Base-by-base conservation (phyloP, 805 yeast genomes). In the Blastobotrys terrestris region DNA sequence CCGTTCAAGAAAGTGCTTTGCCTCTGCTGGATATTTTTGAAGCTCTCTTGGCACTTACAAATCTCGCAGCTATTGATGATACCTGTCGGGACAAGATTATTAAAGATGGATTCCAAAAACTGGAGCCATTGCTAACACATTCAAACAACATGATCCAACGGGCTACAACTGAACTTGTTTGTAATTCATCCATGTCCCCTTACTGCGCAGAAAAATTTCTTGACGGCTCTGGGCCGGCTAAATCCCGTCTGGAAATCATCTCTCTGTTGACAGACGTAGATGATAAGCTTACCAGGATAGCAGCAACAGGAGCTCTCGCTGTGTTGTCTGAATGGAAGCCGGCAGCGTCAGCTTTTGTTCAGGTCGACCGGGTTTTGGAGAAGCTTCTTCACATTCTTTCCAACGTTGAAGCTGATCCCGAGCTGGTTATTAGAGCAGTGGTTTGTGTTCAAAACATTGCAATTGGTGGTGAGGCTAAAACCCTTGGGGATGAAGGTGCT, bases 41-140 rank as follows among this genome's bases (percentile, higher is more conserved):
- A 59, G 70, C 83, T 0, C 67, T 87, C 41, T 62, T 83, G 19
- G 87, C 91, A 0, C 71, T 86, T 26, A 86, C 92, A 0, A 87
- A 86, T 64, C 58, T 84, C 5, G 78, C 88, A 0, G 74, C 87
- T 0, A 54, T 73, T 1, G 71, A 70, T 44, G 70, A 72, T 3
- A 66, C 65, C 13, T 66, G 73, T 39, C 73, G 75, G 7, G 67
- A 75, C 22, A 70, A 65, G 11, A 68, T 74, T 3, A 64, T 68
- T 45, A 65, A 70, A 2, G 64, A 70, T 4, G 69, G 73, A 48
- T 80, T 83, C 77, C 59, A 72, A 0, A 72, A 71, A 22, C 71
- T 84, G 13, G 79, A 76, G 54, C 64, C 64, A 26, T 59, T 72
- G 16, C 60, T 80, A 56, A 56, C 79, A 16, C 73, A 78, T 53